phyloP scores from a whole-genome alignment of 2,329 filamentous ascomycete species.

The Diaporthe ampelina region DNA sequence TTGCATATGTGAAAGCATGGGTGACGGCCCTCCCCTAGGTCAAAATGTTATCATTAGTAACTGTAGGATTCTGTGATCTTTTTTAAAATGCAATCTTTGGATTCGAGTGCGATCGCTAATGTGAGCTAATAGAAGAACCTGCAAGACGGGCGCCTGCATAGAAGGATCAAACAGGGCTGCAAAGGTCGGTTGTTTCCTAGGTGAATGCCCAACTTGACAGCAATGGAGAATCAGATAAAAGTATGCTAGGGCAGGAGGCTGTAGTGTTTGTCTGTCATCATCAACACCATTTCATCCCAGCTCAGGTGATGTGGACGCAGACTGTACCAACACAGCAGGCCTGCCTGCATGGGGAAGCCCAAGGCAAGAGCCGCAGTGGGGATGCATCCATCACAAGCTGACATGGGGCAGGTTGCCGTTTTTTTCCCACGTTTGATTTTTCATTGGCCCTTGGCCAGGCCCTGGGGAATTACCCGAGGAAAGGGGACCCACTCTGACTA shows the following conservation, averaged over 20 bases:
- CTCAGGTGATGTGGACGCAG: neutral
- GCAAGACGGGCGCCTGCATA: neutral
- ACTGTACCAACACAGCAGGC: neutral
- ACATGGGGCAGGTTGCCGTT: neutral
- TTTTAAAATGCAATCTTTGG: no score
- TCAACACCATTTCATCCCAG: neutral
- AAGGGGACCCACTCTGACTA: neutral
- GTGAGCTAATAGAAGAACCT: neutral
- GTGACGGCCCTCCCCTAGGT: no score
- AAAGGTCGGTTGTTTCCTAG: neutral
- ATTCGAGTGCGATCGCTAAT: no score
- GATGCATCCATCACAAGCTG: slow-evolving; percentile 24
- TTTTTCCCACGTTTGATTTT: neutral
- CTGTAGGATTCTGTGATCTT: no score
- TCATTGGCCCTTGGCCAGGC: neutral
- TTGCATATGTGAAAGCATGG: no score
- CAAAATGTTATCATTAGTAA: no score
- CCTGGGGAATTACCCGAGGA: slow-evolving; percentile 2
- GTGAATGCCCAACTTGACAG: neutral
- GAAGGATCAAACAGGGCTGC: neutral
- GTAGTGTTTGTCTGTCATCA: neutral
- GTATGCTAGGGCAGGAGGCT: neutral
- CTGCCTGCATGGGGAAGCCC: neutral
- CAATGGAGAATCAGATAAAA: neutral
- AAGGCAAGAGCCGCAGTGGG: slow-evolving; percentile 15